phyloP scores from a whole-genome alignment of 352 stramenopile species.

The Pythium rishiriense region DNA sequence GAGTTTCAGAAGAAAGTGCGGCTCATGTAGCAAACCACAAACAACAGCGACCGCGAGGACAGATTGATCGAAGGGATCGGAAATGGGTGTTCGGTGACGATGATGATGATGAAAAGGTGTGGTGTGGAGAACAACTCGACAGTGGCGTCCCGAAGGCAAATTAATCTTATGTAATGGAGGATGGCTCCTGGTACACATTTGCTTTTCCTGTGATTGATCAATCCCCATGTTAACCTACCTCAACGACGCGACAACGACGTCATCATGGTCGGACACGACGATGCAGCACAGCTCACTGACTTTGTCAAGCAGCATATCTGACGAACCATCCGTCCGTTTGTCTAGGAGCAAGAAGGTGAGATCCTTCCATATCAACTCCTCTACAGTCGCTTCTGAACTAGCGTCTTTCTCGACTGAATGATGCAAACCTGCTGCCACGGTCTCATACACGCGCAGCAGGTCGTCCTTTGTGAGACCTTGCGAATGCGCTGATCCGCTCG shows the following conservation, averaged over 20 bases:
- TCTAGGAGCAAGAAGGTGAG: not conserved
- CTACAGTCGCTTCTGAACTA: not conserved
- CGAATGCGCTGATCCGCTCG: not conserved
- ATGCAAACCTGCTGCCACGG: slow-evolving; percentile 19
- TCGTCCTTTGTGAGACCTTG: slow-evolving; percentile 36
- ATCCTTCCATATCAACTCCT: slow-evolving; percentile 3
- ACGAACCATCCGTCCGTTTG: not conserved
- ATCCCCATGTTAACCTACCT: not conserved
- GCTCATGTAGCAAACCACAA: slow-evolving; percentile 39
- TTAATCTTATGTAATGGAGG: slow-evolving; percentile 20
- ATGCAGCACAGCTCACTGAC: slow-evolving; percentile 4
- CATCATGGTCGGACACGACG: slow-evolving; percentile 9
- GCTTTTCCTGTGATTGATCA: not conserved
- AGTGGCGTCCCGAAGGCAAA: slow-evolving; percentile 3
- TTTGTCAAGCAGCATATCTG: not conserved
- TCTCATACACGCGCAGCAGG: slow-evolving; percentile 40
- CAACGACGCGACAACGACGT: slow-evolving; percentile 1
- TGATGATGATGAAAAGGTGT: slow-evolving; percentile 1
- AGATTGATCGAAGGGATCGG: not conserved
- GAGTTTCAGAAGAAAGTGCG: slow-evolving; percentile 76
- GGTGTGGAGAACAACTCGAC: not conserved
- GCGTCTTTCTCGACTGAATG: no score
- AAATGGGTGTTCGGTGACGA: not conserved
- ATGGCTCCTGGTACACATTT: not conserved
- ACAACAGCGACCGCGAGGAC: not conserved